Evolutionary conservation across 805 yeast genomes (phyloP).

Genomic region (Wickerhamomyces canadensis): DNA sequence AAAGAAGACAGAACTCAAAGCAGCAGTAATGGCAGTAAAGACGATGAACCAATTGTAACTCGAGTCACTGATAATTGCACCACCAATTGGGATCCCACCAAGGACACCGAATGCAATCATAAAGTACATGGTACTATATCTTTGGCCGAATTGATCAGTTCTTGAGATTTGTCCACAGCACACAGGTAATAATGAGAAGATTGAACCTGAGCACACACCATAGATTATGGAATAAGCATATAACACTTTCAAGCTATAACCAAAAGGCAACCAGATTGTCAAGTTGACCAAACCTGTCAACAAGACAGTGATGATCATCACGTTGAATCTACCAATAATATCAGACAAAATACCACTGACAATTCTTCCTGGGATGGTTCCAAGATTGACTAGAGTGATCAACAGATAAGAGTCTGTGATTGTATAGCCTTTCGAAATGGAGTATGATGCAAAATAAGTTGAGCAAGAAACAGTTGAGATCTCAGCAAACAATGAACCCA

Average conservation of each 20-base stretch:
- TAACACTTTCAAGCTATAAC: conserved; percentile 27
- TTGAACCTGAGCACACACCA: conserved; percentile 51
- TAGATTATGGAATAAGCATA: conserved; percentile 41
- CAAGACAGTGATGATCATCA: conserved; percentile 36
- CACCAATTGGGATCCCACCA: conserved; percentile 44
- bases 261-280: conserved; percentile 37
- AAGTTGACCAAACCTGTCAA: conserved; percentile 30
- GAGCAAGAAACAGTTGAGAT: conserved; percentile 38
- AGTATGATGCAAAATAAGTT: conserved; percentile 49
- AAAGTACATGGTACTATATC: conserved; percentile 53
- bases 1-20: conserved; percentile 35
- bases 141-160: conserved; percentile 45
- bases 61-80: conserved; percentile 37
- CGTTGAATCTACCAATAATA: conserved; percentile 46
- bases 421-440: conserved; percentile 37
- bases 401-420: conserved; percentile 37
- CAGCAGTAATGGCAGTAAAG: conserved; percentile 31
- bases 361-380: conserved; percentile 39
- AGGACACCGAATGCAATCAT: conserved; percentile 49
- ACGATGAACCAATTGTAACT: conserved; percentile 33
- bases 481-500: conserved; percentile 43
- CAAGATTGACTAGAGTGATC: conserved; percentile 37
- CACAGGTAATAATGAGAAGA: conserved; percentile 50
- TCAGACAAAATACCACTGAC: conserved; percentile 40
- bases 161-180: conserved; percentile 55